These are phyloP conservation scores for Dinochytrium kinnereticum DNA, from an alignment of 371 early-diverging fungal genomes.

Conservation along the genomic window DNA sequence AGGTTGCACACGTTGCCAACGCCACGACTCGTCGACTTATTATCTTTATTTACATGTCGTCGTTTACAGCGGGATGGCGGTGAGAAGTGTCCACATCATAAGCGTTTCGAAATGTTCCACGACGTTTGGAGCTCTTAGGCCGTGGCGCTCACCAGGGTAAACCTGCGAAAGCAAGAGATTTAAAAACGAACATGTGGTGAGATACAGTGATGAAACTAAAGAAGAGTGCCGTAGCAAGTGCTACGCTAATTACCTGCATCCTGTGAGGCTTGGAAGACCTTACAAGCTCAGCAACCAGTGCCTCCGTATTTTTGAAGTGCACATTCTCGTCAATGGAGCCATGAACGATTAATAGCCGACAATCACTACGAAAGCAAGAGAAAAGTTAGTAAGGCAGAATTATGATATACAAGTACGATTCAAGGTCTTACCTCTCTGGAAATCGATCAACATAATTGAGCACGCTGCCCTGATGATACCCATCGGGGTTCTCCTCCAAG, in stretches of 20 bases:
- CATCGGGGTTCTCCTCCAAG: slow-evolving; percentile 55
- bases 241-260: slow-evolving; percentile 61
- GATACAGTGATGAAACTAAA: too few relatives aligned
- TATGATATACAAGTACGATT: not conserved
- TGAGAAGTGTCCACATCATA: slow-evolving; percentile 69
- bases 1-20: too few relatives aligned
- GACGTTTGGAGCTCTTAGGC: slow-evolving; percentile 68
- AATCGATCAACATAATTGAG: slow-evolving; percentile 61
- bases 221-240: too few relatives aligned
- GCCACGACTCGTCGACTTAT: too few relatives aligned
- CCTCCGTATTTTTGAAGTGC: slow-evolving; percentile 71
- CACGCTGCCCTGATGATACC: slow-evolving; percentile 62
- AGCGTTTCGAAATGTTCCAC: slow-evolving; percentile 81
- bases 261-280: slow-evolving; percentile 66
- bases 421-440: slow-evolving; percentile 68
- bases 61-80: not conserved
- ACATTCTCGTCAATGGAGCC: slow-evolving; percentile 87
- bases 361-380: slow-evolving; percentile 40
- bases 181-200: too few relatives aligned
- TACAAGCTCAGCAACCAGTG: slow-evolving; percentile 62
- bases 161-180: not conserved
- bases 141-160: slow-evolving; percentile 79
- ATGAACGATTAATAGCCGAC: slow-evolving; percentile 75
- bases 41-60: too few relatives aligned
- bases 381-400: not conserved